Base-by-base conservation (phyloP, 2,329 filamentous ascomycete genomes). In the Macrophomina tecta region DNA sequence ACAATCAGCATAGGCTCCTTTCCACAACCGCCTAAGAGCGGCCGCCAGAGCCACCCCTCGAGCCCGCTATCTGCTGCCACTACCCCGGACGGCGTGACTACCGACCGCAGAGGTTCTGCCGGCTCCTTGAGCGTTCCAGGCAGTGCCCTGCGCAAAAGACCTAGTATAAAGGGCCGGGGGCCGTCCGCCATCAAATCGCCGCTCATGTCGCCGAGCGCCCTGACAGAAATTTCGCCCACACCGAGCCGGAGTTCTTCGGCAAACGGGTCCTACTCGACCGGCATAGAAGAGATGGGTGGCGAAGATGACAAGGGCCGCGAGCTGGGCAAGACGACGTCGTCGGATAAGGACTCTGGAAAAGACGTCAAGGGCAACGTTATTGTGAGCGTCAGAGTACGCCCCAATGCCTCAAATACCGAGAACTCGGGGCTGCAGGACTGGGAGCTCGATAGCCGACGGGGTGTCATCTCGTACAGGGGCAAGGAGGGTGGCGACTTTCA, bases 1-100 rank as follows among this genome's bases (percentile, higher is more conserved):
- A 91, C 91, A 0, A 90, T 97, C 74, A 97, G 94, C 83, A 97
- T 97, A 74, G 94, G 94, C 75, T 90, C 93, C 0, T 97, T 98
- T 75, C 94, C 94, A 36, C 91, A 97, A 70, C 94, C 94, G 14
- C 94, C 94, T 14, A 89, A 89, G 71, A 53, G 16, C 46, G 53
- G 38, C 34, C 64, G 84, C 86, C 70, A 80, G 83, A 56, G 82
- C 82, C 82, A 88, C 66, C 91, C 87, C 62, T 87, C 84, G 65
- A 86, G 75, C 79, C 85, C 73, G 72, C 80, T 81, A 52, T 82
- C 75, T 63, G 77, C 69, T 73, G 83, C 67, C 87, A 79, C 88
- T 85, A 69, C 79, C 5, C 73, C 77, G 5, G 73, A 71, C 65
- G 72, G 71, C 53, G 73, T 78, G 63, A 73, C 75, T 42, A 73